A percentile compares a stretch with the other conserved stretches of the same genome.
Evolutionary conservation across 1,284 basidiomycete genomes (phyloP).

Genomic region (Trichosporon ovoides): DNA sequence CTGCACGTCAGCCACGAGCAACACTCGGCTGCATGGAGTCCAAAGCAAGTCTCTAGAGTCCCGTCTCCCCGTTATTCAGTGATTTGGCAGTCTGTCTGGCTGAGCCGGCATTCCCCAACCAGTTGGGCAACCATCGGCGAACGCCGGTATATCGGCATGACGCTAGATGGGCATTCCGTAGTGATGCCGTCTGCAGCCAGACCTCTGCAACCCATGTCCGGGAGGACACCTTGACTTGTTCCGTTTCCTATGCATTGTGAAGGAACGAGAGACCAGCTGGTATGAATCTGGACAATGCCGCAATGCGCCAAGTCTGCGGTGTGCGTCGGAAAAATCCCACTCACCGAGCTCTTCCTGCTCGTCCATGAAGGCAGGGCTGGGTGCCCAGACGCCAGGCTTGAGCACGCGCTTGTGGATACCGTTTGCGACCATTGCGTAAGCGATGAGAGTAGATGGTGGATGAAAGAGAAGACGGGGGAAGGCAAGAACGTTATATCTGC

Average conservation of each 20-base stretch:
- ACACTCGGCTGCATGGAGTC: not conserved
- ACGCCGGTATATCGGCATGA: constrained; percentile 28
- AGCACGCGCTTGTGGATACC: constrained; percentile 53
- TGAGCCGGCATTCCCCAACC: too few relatives aligned
- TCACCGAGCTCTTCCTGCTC: constrained; percentile 74
- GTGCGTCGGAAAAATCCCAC: constrained; percentile 29
- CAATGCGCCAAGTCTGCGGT: not conserved
- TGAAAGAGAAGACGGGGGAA: not conserved
- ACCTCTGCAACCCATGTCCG: too few relatives aligned
- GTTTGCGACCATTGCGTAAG: constrained; percentile 16
- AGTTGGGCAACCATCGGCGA: constrained; percentile 16
- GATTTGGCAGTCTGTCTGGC: constrained; percentile 53
- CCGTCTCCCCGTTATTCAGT: constrained; percentile 43
- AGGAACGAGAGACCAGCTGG: not conserved
- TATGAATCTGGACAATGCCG: not conserved
- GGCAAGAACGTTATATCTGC: not conserved
- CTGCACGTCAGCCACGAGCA: constrained; percentile 52
- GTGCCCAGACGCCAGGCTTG: constrained; percentile 72
- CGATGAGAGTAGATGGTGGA: not conserved
- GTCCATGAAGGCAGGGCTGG: constrained; percentile 79
- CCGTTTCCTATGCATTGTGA: too few relatives aligned
- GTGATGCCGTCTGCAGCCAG: not conserved
- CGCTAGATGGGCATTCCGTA: not conserved
- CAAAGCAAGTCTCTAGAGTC: not conserved
- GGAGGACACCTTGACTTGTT: too few relatives aligned